Evolutionary conservation across 495 filamentous ascomycete genomes (phyloP).

Genomic region (Penicillium daleae): DNA sequence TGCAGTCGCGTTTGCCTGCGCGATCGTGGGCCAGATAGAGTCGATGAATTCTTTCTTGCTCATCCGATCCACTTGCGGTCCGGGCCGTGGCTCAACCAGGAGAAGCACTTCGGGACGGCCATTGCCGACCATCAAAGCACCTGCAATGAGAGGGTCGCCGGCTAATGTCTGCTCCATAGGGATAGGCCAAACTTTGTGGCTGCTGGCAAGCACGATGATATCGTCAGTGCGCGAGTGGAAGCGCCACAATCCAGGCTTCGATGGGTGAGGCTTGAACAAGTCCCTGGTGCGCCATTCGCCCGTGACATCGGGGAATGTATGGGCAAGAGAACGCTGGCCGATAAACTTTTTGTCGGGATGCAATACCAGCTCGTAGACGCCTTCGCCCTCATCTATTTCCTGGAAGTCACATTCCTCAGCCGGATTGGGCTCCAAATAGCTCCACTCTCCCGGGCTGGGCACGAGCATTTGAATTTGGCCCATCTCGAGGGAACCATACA

Average conservation of each 20-base stretch:
- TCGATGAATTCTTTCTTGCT: slow-evolving; percentile 25
- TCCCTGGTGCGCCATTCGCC: slow-evolving; percentile 57
- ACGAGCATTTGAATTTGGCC: slow-evolving; percentile 27
- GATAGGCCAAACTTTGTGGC: slow-evolving; percentile 21
- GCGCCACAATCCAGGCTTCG: slow-evolving; percentile 50
- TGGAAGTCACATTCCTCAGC: slow-evolving; percentile 46
- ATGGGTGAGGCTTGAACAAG: slow-evolving; percentile 55
- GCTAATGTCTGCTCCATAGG: slow-evolving; percentile 16
- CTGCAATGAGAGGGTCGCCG: slow-evolving; percentile 10
- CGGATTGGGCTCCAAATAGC: slow-evolving; percentile 53
- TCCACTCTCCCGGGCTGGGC: slow-evolving; percentile 47
- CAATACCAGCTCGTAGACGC: slow-evolving; percentile 50
- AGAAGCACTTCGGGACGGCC: slow-evolving; percentile 21
- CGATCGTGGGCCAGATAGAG: slow-evolving; percentile 29
- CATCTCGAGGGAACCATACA: slow-evolving; percentile 34
- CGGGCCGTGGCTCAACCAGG: slow-evolving; percentile 16
- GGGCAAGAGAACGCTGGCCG: slow-evolving; percentile 18
- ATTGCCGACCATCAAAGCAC: slow-evolving; percentile 25
- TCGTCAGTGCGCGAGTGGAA: slow-evolving; percentile 60
- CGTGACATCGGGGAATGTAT: slow-evolving; percentile 29
- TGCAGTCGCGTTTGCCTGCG: slow-evolving; percentile 24
- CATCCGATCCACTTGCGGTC: slow-evolving; percentile 21
- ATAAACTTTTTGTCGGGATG: slow-evolving; percentile 14
- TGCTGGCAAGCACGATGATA: slow-evolving; percentile 18
- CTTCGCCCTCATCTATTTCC: slow-evolving; percentile 39